A percentile compares a stretch with the other conserved stretches of the same genome.
These are phyloP conservation scores for Talaromyces nanjingensis DNA, from an alignment of 495 filamentous ascomycete species.

Conservation along the genomic window DNA sequence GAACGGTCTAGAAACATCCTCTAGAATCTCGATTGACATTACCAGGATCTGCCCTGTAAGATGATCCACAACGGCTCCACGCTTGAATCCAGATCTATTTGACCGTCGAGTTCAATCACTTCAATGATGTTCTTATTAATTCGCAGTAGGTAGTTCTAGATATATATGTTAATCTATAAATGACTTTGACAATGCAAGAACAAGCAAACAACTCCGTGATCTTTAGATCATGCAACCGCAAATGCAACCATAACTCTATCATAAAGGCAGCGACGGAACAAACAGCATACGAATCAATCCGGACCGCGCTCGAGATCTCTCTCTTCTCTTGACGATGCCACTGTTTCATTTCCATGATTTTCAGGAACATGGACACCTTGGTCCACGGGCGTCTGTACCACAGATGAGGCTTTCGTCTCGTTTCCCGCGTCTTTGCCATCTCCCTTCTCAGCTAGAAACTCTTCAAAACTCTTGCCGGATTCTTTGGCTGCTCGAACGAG, in stretches of 20 bases:
- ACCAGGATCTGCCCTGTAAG: background rate
- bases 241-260: background rate
- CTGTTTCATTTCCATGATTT: background rate
- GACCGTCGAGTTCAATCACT: too few relatives aligned
- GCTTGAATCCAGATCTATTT: background rate
- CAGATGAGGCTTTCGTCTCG: background rate
- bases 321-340: background rate
- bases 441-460: slow-evolving; percentile 35
- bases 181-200: background rate
- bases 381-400: background rate
- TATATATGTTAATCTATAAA: background rate
- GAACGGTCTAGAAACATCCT: background rate
- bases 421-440: background rate
- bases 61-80: background rate
- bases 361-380: background rate
- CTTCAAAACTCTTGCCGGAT: slow-evolving; percentile 55
- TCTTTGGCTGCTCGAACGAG: slow-evolving; percentile 50
- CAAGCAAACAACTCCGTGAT: background rate
- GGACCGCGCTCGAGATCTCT: background rate
- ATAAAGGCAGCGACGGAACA: background rate
- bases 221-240: background rate
- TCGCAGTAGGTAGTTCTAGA: background rate
- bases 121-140: background rate
- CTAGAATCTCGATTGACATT: background rate
- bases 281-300: background rate